Conservation (phyloP, 106 monocot genomes). For the Phalaenopsis aphrodite region DNA sequence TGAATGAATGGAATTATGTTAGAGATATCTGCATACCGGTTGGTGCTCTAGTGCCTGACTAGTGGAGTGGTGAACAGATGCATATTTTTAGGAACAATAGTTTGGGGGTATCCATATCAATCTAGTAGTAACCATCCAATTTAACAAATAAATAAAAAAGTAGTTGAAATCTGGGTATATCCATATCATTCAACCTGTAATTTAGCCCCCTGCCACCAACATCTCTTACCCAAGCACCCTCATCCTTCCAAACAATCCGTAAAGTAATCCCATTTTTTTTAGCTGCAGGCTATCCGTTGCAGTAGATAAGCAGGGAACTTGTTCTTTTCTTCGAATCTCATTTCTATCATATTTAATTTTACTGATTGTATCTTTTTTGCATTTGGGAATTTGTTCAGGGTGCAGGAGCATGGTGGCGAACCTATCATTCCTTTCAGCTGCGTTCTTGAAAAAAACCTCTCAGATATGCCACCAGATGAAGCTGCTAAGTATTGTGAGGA, state of each 20-base stretch:
- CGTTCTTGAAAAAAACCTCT: conserved; percentile 69
- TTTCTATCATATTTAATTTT: background rate
- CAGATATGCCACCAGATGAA: conserved; percentile 96
- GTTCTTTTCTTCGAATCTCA: background rate
- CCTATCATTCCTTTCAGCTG: conserved; percentile 94
- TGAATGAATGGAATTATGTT: no score
- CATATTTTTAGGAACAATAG: background rate
- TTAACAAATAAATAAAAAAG: background rate
- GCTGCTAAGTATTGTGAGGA: conserved; percentile 94
- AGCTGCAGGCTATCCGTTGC: background rate
- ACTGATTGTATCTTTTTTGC: background rate
- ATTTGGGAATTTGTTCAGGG: conserved; percentile 36
- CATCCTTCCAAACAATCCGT: background rate
- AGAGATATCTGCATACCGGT: background rate
- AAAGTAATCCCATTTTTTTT: background rate
- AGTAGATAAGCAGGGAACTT: background rate
- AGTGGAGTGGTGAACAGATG: background rate
- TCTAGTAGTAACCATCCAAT: background rate
- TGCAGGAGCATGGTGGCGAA: conserved; percentile 92
- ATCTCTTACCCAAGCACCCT: background rate
- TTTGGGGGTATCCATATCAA: background rate
- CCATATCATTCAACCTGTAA: background rate
- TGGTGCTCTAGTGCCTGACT: background rate
- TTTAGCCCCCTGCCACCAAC: background rate
- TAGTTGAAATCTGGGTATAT: background rate